phyloP scores from a whole-genome alignment of 208 protist species.

The Leptomonas pyrrhocoris region DNA sequence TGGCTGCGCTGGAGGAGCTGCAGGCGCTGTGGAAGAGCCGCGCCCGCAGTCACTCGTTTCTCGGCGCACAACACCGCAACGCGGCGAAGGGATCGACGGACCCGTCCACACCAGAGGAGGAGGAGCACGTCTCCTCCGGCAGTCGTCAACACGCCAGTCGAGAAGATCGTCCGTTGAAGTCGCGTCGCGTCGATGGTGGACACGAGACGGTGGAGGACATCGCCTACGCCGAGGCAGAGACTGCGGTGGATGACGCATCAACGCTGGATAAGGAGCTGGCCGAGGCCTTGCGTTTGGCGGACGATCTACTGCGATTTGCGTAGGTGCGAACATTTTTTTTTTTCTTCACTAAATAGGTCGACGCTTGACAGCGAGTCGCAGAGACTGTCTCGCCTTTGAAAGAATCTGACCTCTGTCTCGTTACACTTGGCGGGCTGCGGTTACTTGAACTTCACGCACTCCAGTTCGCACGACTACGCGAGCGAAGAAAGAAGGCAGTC shows the following conservation, averaged over 20 bases:
- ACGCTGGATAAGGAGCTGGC: conserved; percentile 49
- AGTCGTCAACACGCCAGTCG: not conserved
- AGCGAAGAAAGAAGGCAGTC: too few relatives aligned
- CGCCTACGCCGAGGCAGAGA: conserved; percentile 23
- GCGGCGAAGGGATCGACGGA: conserved; percentile 22
- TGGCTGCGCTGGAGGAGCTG: conserved; percentile 82
- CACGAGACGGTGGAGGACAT: not conserved
- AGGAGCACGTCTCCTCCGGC: not conserved
- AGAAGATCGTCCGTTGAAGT: not conserved
- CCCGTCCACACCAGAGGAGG: conserved; percentile 5
- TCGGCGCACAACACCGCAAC: conserved; percentile 57
- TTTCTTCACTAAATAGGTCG: conserved; percentile 1
- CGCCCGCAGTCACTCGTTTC: conserved; percentile 58
- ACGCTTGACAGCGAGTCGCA: too few relatives aligned
- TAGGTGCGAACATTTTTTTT: conserved; percentile 25
- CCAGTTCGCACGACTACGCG: too few relatives aligned
- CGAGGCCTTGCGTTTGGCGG: conserved; percentile 76
- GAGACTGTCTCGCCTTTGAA: too few relatives aligned
- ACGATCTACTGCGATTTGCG: conserved; percentile 66
- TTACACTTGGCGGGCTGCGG: too few relatives aligned
- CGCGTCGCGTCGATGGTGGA: conserved; percentile 2
- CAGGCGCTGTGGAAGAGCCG: conserved; percentile 77
- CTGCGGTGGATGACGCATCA: conserved; percentile 20
- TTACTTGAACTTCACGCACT: too few relatives aligned
- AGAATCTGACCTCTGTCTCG: too few relatives aligned